A percentile compares a stretch with the other conserved stretches of the same genome.
These are phyloP conservation scores for Auricularia cornea DNA, from an alignment of 768 basidiomycete species.

Conservation along the genomic window DNA sequence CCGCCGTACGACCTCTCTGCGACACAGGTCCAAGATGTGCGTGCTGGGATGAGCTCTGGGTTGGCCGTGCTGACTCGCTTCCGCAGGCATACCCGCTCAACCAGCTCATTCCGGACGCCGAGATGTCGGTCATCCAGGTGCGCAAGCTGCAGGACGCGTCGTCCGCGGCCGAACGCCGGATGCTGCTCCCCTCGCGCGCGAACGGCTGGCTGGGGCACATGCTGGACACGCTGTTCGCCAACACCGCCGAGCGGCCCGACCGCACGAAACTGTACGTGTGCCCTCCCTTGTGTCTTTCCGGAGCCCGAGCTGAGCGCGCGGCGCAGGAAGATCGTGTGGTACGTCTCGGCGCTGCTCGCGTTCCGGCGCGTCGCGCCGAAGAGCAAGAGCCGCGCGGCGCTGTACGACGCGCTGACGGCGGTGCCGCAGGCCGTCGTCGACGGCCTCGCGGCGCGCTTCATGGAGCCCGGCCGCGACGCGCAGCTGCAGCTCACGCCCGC, in stretches of 20 bases:
- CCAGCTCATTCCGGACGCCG: conserved; percentile 69
- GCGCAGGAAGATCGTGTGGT: conserved; percentile 63
- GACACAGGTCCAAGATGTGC: conserved; percentile 51
- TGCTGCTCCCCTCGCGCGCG: conserved; percentile 51
- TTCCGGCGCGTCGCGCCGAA: conserved; percentile 44
- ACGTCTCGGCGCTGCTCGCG: conserved; percentile 73
- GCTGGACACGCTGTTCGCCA: conserved; percentile 31
- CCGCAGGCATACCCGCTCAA: conserved; percentile 62
- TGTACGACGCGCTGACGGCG: conserved; percentile 47
- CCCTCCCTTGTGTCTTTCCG: conserved; percentile 18
- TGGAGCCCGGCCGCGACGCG: conserved; percentile 56
- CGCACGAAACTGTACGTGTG: conserved; percentile 57
- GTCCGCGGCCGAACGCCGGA: conserved; percentile 39
- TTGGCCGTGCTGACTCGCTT: background rate
- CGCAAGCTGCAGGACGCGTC: conserved; percentile 45
- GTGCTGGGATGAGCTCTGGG: background rate
- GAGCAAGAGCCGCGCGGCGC: conserved; percentile 39
- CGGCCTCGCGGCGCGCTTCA: conserved; percentile 68
- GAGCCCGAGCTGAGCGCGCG: too few species aligned
- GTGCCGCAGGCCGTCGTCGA: conserved; percentile 64
- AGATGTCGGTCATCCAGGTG: conserved; percentile 65
- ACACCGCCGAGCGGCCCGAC: conserved; percentile 26
- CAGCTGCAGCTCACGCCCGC: conserved; percentile 50
- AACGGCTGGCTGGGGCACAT: conserved; percentile 70
- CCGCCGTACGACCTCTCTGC: conserved; percentile 68